These are phyloP conservation scores for Daldinia sp. DNA, from an alignment of 2,329 filamentous ascomycete genomes.

Conservation along the genomic window DNA sequence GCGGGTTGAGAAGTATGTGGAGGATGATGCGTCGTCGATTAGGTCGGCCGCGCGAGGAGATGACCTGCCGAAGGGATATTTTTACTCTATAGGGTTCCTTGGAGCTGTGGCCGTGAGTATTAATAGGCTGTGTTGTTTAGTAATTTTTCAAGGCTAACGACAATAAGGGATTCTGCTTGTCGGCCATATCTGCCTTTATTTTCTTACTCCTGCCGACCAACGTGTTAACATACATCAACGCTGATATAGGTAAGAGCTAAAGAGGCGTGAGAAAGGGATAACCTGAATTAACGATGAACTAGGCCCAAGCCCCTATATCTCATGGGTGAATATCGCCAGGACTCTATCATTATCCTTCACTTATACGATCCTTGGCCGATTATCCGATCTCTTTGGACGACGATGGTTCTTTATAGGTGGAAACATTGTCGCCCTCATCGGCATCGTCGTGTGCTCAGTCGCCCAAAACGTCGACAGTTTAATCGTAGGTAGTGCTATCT, in stretches of 20 bases:
- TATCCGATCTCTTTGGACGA: constrained; percentile 56
- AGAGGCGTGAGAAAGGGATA: neutral
- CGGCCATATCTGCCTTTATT: constrained; percentile 55
- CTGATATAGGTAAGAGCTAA: constrained; percentile 50
- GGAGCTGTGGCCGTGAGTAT: constrained; percentile 51
- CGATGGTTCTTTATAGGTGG: constrained; percentile 58
- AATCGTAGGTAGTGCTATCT: constrained; percentile 54
- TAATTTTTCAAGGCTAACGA: constrained; percentile 19
- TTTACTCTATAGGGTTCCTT: constrained; percentile 52
- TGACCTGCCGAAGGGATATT: constrained; percentile 54
- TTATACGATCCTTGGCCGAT: constrained; percentile 55
- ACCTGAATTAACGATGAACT: constrained; percentile 8
- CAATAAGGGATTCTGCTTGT: constrained; percentile 54
- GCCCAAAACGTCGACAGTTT: constrained; percentile 53
- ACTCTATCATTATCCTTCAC: constrained; percentile 54
- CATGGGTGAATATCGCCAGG: constrained; percentile 54
- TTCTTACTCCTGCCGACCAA: constrained; percentile 56
- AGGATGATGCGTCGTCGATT: constrained; percentile 52
- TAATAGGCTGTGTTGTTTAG: neutral
- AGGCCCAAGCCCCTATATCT: constrained; percentile 52
- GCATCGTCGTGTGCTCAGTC: constrained; percentile 54
- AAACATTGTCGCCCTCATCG: constrained; percentile 53
- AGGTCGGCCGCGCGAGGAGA: constrained; percentile 53
- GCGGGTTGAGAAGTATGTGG: constrained; percentile 53
- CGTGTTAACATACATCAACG: constrained; percentile 54